Base-by-base conservation (phyloP, 2,329 filamentous ascomycete species). In the Cercospora janseana region DNA sequence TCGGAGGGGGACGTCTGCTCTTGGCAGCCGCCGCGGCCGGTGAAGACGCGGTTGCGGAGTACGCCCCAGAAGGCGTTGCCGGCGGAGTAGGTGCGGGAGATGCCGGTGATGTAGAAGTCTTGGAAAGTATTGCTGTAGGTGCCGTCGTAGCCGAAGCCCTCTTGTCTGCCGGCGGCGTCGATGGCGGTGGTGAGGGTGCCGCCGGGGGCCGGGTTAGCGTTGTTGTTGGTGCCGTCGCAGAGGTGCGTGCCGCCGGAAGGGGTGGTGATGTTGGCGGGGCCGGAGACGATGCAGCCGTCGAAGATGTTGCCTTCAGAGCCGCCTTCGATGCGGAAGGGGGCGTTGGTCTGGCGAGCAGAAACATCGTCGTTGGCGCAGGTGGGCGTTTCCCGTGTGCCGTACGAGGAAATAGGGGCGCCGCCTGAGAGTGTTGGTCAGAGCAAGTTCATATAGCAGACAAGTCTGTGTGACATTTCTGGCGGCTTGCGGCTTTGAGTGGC, bases 311-410 rank as follows among this genome's bases (percentile, higher is more conserved):
- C 50, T 27, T 55, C 54, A 7, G 26, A 46, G 4, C 38, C 44
- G 26, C 55, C 58, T 48, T 64, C 61, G 47, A 64, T 59, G 34
- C 60, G 60, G 28, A 54, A 54, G 15, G 24, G 29, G n/a, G 23
- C 26, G 23, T 51, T 46, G 5, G 52, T 51, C 9, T 44, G 15
- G 10, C 31, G 20, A 3, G 43, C n/a, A n/a, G 26, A 9, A 6
- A 29, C 8, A 16, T 16, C 42, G 20, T 13, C 29, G 18, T 45
- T 13, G 9, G 51, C 18, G 28, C 46, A 49, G 4, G 51, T 37
- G 26, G 20, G 5, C 2, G 35, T 15, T 6, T 16, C 24, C 9
- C 27, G 46, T 63, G 63, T 44, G 3, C 41, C 43, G 13, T 42
- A 46, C 18, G 34, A 12, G 20, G 34, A 21, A 6, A 37, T 20